phyloP scores from a whole-genome alignment of 2,329 filamentous ascomycete species.

The Colletotrichum endophyticum region DNA sequence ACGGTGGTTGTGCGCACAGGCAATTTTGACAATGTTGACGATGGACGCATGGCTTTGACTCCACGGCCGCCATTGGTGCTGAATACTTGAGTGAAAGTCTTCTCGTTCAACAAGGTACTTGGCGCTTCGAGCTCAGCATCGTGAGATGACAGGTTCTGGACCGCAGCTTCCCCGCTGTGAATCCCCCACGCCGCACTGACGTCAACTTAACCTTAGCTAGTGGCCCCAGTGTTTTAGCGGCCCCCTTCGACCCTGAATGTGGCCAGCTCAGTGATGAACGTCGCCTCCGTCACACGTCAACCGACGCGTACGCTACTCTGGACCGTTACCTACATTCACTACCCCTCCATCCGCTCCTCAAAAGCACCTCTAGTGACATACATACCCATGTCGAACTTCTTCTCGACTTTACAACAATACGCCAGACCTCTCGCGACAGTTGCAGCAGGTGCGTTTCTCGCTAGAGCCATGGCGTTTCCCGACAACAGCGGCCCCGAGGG shows the following conservation, averaged over 20 bases:
- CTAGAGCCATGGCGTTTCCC: not conserved
- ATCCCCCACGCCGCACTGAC: conserved; percentile 2
- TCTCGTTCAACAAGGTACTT: too few relatives aligned
- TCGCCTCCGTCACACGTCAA: not conserved
- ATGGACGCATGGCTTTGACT: too few relatives aligned
- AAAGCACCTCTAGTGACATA: not conserved
- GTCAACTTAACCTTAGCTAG: conserved; percentile 14
- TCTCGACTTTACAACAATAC: conserved; percentile 3
- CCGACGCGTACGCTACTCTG: not conserved
- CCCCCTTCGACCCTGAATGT: not conserved
- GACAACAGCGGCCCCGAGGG: not conserved
- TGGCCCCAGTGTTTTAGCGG: not conserved
- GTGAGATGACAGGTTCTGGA: not conserved
- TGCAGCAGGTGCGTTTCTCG: not conserved
- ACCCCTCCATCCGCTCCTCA: not conserved
- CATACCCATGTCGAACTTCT: not conserved
- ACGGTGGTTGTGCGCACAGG: too few relatives aligned
- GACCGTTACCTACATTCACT: not conserved
- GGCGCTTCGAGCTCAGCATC: too few relatives aligned
- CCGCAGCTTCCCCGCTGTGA: not conserved
- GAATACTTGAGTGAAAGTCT: too few relatives aligned
- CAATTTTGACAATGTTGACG: too few relatives aligned
- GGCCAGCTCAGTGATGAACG: not conserved
- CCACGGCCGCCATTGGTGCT: too few relatives aligned
- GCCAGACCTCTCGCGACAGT: not conserved